Base-by-base conservation (phyloP, 164 flowering plant genomes). In the Piper longum region DNA sequence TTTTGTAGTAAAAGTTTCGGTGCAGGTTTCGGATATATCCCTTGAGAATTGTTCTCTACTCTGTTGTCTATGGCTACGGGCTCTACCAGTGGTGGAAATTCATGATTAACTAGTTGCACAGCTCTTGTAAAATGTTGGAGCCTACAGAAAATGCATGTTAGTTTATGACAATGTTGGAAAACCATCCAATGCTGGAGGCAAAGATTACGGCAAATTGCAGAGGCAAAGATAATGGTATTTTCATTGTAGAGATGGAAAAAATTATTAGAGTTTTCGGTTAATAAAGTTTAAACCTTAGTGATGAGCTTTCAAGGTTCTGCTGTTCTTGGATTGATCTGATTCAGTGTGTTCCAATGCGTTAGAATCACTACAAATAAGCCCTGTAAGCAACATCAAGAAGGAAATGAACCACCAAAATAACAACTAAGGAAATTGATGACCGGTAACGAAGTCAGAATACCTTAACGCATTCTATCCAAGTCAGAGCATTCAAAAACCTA, bases 81-180 rank as follows among this genome's bases (percentile, higher is more conserved):
- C 14, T 60, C 11, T 60, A 60, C 62, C 41, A 60, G 42, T 60
- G 62, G 62, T 60, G 62, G 62, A 60, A 13, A 17, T 39, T 14
- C 48, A 60, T 60, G 14, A 60, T 42, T 18, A 60, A 6, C 51
- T 60, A 60, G 14, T 4, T 16, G 3, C 2, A 13, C 2, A 5
- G 4, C 40, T 57, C 41, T 13, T 57, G 60, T 41, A 36, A 17
- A 12, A 4, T 57, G 7, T 5, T 26, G 8, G 7, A 41, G 8
- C 60, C 36, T 57, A 8, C 60, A 26, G 36, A 26, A 26, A 26
- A 26, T 26, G 36, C 36, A 26, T 26, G 36, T 26, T 26, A 1
- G 59, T 36, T 57, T 13, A 26, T 8, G 36, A 6, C 14, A 18
- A n/a, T 17, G 18, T 4, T 18, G 39, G 13, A 36, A 41, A 13